Evolutionary conservation across 495 filamentous ascomycete genomes (phyloP).

Genomic region (Neurospora sp.): DNA sequence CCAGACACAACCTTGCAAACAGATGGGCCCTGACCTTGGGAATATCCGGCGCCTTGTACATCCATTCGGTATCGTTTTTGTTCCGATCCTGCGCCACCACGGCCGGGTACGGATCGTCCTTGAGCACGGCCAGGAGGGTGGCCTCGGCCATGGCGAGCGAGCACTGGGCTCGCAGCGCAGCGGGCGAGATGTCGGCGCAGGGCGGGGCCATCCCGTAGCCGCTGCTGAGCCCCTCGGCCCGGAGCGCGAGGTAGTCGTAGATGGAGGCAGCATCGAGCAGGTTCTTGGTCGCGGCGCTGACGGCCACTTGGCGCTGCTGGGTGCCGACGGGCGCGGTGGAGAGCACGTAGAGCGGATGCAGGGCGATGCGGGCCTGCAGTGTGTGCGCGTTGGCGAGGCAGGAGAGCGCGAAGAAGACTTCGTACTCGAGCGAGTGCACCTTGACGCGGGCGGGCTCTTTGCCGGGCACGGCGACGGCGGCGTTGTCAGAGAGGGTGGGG

Average conservation of each 20-base stretch:
- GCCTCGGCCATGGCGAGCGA: conserved; percentile 75
- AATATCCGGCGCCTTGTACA: conserved; percentile 76
- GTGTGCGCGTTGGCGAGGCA: conserved; percentile 66
- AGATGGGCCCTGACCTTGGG: conserved; percentile 80
- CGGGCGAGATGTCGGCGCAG: conserved; percentile 51
- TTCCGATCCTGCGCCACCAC: conserved; percentile 67
- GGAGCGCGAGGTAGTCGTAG: too few relatives aligned
- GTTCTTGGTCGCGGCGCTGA: too few relatives aligned
- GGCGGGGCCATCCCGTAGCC: conserved; percentile 15
- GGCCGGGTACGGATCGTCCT: conserved; percentile 85
- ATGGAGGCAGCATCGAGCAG: too few relatives aligned
- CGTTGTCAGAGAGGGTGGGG: conserved; percentile 53
- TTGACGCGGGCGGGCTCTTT: conserved; percentile 51
- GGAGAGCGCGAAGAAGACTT: conserved; percentile 67
- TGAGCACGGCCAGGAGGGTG: conserved; percentile 77
- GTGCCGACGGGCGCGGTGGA: conserved; percentile 47
- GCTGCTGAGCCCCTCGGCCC: not conserved
- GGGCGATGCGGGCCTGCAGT: conserved; percentile 50
- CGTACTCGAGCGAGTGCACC: conserved; percentile 68
- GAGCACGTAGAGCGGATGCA: conserved; percentile 41
- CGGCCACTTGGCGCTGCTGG: too few relatives aligned
- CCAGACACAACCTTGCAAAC: conserved; percentile 80
- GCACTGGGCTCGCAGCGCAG: conserved; percentile 58
- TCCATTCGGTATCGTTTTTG: conserved; percentile 77
- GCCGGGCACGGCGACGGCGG: conserved; percentile 42